phyloP scores from a whole-genome alignment of 768 basidiomycete genomes.

The Xerocomus brunneocitrinus region DNA sequence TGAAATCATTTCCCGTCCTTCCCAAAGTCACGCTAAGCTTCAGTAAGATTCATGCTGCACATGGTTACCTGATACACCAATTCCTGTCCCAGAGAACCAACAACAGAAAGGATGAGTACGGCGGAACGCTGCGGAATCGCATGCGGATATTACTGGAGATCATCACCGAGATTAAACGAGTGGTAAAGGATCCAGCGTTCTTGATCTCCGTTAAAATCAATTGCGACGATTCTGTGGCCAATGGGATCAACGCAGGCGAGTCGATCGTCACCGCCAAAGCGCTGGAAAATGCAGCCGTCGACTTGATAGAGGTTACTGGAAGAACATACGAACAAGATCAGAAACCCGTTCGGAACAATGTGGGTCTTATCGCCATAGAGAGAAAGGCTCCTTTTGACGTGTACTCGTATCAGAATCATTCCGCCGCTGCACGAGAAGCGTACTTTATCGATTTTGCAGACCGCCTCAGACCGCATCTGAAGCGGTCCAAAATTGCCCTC shows the following conservation, averaged over 20 bases:
- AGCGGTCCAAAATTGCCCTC: constrained; percentile 23
- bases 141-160: constrained; percentile 46
- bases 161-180: constrained; percentile 38
- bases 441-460: constrained; percentile 32
- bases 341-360: constrained; percentile 4
- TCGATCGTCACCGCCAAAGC: constrained; percentile 24
- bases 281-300: constrained; percentile 33
- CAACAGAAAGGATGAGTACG: constrained; percentile 51
- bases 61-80: constrained; percentile 45
- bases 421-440: constrained; percentile 19
- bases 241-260: constrained; percentile 34
- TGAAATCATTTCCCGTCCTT: constrained; percentile 7
- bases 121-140: constrained; percentile 50
- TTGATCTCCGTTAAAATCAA: constrained; percentile 35
- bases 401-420: constrained; percentile 6
- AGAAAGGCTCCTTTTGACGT: neutral
- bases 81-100: constrained; percentile 44
- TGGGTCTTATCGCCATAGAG: neutral
- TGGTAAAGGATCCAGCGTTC: constrained; percentile 31
- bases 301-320: constrained; percentile 41
- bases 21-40: neutral
- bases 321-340: constrained; percentile 31
- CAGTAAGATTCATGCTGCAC: constrained; percentile 39
- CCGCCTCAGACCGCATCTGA: constrained; percentile 21
- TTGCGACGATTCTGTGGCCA: constrained; percentile 22